A percentile compares a stretch with the other conserved stretches of the same genome.
Conservation (phyloP, 805 yeast genomes). For the Nakazawaea pomicola region DNA sequence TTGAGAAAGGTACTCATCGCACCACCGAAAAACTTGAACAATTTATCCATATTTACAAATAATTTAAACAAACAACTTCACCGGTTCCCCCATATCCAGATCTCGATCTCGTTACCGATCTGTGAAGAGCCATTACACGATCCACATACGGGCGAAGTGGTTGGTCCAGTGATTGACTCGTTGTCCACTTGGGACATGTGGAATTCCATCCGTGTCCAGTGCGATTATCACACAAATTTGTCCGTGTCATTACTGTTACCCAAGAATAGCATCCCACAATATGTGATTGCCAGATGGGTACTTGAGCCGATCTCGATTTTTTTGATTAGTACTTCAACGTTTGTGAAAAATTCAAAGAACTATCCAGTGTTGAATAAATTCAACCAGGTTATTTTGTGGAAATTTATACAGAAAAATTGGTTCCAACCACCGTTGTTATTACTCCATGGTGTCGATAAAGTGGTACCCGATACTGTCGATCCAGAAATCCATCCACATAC, state of each 20-base stretch:
- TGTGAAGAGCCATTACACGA: conserved; percentile 35
- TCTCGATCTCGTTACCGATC: conserved; percentile 44
- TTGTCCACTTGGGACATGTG: conserved; percentile 72
- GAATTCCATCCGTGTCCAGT: conserved; percentile 56
- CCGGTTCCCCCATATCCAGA: conserved; percentile 28
- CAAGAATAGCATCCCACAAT: conserved; percentile 44
- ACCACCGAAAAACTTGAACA: conserved; percentile 56
- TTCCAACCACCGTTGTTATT: conserved; percentile 37
- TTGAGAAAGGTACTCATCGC: conserved; percentile 50
- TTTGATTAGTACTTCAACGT: conserved; percentile 49
- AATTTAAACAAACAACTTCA: conserved; percentile 23
- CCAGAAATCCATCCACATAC: conserved; percentile 12
- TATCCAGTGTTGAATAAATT: conserved; percentile 62
- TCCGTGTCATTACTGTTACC: conserved; percentile 79
- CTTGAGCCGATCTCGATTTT: conserved; percentile 62
- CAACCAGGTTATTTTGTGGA: conserved; percentile 44
- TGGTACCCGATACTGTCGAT: conserved; percentile 12
- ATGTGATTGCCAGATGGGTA: conserved; percentile 56
- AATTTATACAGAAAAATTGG: conserved; percentile 36
- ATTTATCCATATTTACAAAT: conserved; percentile 47
- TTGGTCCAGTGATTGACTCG: conserved; percentile 30
- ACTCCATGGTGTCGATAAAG: conserved; percentile 49
- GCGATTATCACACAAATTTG: conserved; percentile 48
- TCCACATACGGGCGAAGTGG: conserved; percentile 18
- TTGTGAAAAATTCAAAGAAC: conserved; percentile 52